These are phyloP conservation scores for Antitrichia curtipendula DNA, from an alignment of 225 moss, liverwort and hornwort species.

Conservation along the genomic window DNA sequence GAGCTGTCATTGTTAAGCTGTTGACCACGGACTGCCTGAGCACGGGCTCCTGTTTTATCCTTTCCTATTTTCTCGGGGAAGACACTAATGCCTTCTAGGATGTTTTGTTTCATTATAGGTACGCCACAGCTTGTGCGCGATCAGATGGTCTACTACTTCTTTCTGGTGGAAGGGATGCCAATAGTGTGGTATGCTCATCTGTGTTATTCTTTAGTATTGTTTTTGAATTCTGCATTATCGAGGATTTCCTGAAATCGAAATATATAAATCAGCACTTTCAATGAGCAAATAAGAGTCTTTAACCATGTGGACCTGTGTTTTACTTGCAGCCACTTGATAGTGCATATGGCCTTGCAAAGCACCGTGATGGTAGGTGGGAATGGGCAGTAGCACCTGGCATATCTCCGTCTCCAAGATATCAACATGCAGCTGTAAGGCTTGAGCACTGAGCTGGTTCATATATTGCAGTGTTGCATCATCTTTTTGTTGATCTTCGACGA, in stretches of 20 bases:
- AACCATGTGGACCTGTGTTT: not conserved
- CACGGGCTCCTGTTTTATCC: not conserved
- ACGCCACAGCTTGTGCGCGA: conserved; percentile 63
- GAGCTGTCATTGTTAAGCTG: not conserved
- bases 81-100: not conserved
- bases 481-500: not conserved
- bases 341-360: conserved; percentile 63
- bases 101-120: conserved; percentile 7
- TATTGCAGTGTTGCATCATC: not conserved
- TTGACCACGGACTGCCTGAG: not conserved
- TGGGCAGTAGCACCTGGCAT: conserved; percentile 70
- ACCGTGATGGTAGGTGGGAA: conserved; percentile 68
- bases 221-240: not conserved
- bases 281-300: not conserved
- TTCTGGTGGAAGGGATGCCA: conserved; percentile 57
- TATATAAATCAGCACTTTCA: not conserved
- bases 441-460: not conserved
- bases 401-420: conserved; percentile 62
- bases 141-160: conserved; percentile 54
- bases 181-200: conserved; percentile 42
- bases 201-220: not conserved
- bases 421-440: conserved; percentile 58
- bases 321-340: conserved; percentile 51
- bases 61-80: not conserved
- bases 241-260: not conserved